Conservation (phyloP, 345 rosid species). For the Hibiscus syriacus region DNA sequence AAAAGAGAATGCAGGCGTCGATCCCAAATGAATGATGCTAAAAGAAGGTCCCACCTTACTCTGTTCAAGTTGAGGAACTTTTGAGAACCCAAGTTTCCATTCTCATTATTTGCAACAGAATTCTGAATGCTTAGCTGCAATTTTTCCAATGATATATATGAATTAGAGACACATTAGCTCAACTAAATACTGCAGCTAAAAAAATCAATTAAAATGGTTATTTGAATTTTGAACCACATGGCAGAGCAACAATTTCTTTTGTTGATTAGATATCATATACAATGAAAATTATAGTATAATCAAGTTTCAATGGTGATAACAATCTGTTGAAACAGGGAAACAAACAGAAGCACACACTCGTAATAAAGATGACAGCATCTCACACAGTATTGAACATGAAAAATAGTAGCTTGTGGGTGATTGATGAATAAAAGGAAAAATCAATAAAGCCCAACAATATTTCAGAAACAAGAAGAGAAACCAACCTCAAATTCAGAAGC, state of each 20-base stretch:
- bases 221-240: not conserved
- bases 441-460: not conserved
- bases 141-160: not conserved
- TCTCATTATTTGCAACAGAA: conserved; percentile 35
- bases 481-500: conserved; percentile 59
- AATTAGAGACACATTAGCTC: not conserved
- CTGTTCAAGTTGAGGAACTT: conserved; percentile 55
- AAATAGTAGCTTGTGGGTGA: not conserved
- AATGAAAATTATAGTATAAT: not conserved
- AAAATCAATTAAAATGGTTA: not conserved
- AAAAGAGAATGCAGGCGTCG: conserved; percentile 56
- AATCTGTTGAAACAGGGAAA: not conserved
- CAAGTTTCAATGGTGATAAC: conserved; percentile 5
- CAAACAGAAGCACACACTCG: not conserved
- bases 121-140: conserved; percentile 37
- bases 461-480: conserved; percentile 1
- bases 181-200: not conserved
- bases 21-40: conserved; percentile 77
- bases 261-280: not conserved
- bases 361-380: not conserved
- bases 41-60: conserved; percentile 69
- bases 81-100: conserved; percentile 31
- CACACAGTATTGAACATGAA: not conserved
- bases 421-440: not conserved
- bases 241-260: not conserved